phyloP scores from a whole-genome alignment of 148 eudicot genomes.

The Cornus controversa region DNA sequence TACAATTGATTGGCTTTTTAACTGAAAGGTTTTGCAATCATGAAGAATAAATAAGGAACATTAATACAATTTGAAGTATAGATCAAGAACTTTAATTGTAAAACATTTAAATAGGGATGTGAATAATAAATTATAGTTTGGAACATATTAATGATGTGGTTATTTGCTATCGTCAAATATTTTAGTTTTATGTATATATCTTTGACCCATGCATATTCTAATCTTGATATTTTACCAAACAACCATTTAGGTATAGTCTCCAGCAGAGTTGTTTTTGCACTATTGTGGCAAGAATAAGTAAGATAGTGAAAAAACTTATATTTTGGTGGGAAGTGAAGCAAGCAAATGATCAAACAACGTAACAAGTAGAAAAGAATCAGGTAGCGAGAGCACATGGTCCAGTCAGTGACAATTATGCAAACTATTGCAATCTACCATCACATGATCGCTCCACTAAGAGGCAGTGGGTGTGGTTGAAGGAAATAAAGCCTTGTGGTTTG shows the following conservation, averaged over 20 bases:
- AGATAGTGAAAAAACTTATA: neutral
- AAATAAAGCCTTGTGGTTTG: no score
- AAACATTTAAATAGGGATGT: neutral
- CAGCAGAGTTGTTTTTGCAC: neutral
- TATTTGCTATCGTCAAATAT: neutral
- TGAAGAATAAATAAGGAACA: neutral
- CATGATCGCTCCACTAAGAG: neutral
- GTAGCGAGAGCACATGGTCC: neutral
- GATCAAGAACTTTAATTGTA: neutral
- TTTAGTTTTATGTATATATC: neutral
- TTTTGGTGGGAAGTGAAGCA: neutral
- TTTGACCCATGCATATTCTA: neutral
- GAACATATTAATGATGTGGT: neutral
- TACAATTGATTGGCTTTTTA: neutral
- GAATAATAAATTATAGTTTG: neutral
- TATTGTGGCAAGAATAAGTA: neutral
- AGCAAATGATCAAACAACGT: neutral
- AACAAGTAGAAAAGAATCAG: neutral
- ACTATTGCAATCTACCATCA: neutral
- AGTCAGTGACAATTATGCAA: neutral
- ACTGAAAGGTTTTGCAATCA: neutral
- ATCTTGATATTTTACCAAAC: neutral
- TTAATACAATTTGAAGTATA: neutral
- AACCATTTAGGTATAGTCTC: neutral
- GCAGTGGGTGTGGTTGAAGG: no score